These are phyloP conservation scores for Ceratobasidium sp. DNA, from an alignment of 1,284 basidiomycete genomes.

Conservation along the genomic window DNA sequence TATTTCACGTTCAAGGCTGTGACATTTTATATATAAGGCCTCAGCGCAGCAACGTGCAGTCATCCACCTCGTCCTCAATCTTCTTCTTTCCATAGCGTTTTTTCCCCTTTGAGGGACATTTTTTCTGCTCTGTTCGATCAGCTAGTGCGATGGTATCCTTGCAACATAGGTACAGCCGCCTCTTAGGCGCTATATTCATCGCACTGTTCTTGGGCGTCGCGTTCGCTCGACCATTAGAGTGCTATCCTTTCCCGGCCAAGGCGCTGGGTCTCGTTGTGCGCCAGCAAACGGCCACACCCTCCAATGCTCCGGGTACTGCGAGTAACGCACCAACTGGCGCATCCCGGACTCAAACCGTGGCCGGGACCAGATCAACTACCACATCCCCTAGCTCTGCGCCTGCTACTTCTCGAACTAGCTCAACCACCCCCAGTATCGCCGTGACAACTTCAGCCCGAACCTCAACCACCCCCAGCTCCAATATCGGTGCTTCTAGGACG, in stretches of 20 bases:
- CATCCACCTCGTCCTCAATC: background rate
- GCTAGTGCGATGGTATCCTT: background rate
- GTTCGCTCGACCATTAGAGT: background rate
- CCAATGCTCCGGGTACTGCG: background rate
- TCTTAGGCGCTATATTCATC: background rate
- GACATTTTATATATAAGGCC: slow-evolving; percentile 8
- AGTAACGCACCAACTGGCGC: background rate
- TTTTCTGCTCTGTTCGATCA: background rate
- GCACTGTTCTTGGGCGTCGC: background rate
- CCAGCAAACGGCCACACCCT: slow-evolving; percentile 2
- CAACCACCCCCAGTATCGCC: background rate
- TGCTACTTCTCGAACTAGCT: background rate
- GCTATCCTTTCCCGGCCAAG: background rate
- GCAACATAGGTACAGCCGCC: background rate
- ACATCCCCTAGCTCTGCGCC: too few relatives aligned
- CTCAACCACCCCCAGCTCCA: background rate
- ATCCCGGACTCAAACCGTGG: background rate
- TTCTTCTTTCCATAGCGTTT: background rate
- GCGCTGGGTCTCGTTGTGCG: background rate
- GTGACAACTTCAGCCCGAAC: too few relatives aligned
- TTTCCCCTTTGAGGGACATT: slow-evolving; percentile 14
- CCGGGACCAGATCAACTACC: background rate
- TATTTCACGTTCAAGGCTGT: slow-evolving; percentile 23
- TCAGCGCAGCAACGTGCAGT: slow-evolving; percentile 15
- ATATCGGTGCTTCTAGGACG: background rate